Evolutionary conservation across 345 rosid species (phyloP), one percentile per base, ranked within the genome.

Genomic region (Pugionium dolabratum): DNA sequence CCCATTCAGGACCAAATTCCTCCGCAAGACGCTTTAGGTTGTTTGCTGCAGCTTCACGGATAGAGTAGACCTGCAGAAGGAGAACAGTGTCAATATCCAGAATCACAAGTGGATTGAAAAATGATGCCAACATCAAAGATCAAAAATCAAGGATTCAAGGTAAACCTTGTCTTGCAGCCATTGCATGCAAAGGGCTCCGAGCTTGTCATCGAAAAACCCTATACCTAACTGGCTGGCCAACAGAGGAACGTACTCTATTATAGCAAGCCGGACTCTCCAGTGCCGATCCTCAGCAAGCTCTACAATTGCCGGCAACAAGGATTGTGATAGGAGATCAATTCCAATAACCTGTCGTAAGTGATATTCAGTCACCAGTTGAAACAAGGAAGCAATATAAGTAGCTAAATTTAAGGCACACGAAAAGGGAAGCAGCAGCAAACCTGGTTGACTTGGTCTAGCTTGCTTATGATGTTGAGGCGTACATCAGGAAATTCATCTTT

Each of bases 361-460:
- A 47, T 29, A 18, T 3, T 49, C 34, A 30, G 11, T 33, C 25
- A 61, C 57, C 33, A 51, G 3, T 18, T 9, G 28, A 39, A 32
- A 9, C 10, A 67, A 29, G 9, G 37, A 58, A 26, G 48, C 6
- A 45, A 4, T 60, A 32, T 1, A 37, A 9, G 46, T 61, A 54
- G 18, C 40, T 45, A 61, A 10, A 59, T 34, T 33, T 33, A 28
- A 40, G 30, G 27, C 1, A 65, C 40, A n/a, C 10, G 6, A 31
- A 18, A 18, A 18, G 18, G 43, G 6, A 50, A 49, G 30, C 41
- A 9, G 37, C 31, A 58, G 18, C 87, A 75, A 65, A 94, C 99
- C 99, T 94, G 97, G 75, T 94, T 94, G 62, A 94, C 99, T 90
- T 94, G 96, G 76, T 94, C 99, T 57, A 94, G 95, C 85, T 94